phyloP scores from a whole-genome alignment of 148 eudicot species.

The Chenopodium berlandieri region DNA sequence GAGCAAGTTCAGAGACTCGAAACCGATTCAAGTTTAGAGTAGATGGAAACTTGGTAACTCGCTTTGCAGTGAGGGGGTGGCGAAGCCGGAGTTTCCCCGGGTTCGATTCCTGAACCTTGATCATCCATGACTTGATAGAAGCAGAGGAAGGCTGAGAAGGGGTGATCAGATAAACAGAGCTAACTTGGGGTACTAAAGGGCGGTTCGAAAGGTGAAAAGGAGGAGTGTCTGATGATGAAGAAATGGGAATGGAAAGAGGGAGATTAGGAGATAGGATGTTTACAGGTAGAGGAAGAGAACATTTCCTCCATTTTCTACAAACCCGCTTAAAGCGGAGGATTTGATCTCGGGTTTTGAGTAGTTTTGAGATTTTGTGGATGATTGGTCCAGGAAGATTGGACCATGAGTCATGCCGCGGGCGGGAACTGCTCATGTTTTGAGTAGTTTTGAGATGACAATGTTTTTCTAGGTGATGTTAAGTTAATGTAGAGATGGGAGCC shows the following conservation, averaged over 20 bases:
- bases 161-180: conserved; percentile 19
- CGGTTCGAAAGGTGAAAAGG: conserved; percentile 4
- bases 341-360: conserved; percentile 5
- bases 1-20: neutral
- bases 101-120: conserved; percentile 22
- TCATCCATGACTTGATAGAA: conserved; percentile 13
- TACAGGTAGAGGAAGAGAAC: neutral
- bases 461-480: neutral
- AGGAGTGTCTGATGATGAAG: neutral
- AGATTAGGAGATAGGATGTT: conserved; percentile 2
- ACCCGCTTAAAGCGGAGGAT: neutral
- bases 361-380: conserved; percentile 16
- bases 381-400: conserved; percentile 12
- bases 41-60: neutral
- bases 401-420: neutral
- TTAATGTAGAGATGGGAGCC: neutral
- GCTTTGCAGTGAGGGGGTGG: conserved; percentile 17
- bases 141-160: neutral
- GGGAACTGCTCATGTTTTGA: too few species aligned
- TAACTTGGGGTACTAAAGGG: conserved; percentile 9
- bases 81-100: neutral
- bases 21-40: conserved; percentile 6
- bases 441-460: too few species aligned
- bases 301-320: conserved; percentile 17
- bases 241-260: conserved; percentile 8